Evolutionary conservation across 129 eudicot genomes (phyloP).

Genomic region (Centaurea solstitialis): DNA sequence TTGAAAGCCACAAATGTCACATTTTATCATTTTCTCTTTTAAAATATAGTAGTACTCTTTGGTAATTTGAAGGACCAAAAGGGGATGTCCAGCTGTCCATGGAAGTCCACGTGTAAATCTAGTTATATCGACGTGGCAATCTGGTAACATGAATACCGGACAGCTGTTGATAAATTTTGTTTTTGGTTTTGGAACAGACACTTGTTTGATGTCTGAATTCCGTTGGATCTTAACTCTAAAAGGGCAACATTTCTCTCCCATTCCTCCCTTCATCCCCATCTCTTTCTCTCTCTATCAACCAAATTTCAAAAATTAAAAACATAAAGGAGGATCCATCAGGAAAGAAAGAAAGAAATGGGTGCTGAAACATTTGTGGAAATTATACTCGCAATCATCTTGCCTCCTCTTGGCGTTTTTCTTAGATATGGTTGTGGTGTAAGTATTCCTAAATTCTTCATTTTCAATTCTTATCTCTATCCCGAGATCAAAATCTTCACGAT

Average conservation of each 20-base stretch:
- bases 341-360: constrained; percentile 27
- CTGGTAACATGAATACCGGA: not conserved
- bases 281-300: not conserved
- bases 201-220: constrained; percentile 18
- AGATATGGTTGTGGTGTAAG: constrained; percentile 89
- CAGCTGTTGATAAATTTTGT: constrained; percentile 14
- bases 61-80: not conserved
- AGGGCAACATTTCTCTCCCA: constrained; percentile 1
- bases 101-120: constrained; percentile 22
- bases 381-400: constrained; percentile 68
- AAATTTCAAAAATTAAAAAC: not conserved
- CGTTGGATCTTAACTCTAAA: constrained; percentile 7
- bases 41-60: no score
- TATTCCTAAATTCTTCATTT: no score
- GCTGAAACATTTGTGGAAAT: constrained; percentile 75
- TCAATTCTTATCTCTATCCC: no score
- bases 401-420: constrained; percentile 92
- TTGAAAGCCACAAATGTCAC: no score
- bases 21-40: no score
- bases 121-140: constrained; percentile 8
- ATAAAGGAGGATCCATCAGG: constrained; percentile 3
- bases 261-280: not conserved
- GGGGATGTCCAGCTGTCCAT: not conserved
- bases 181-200: constrained; percentile 17
- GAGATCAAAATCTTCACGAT: no score